Evolutionary conservation across 108 stramenopile genomes (phyloP), one percentile per base, ranked within the genome.

Genomic region (Cyclotella kingstonii): DNA sequence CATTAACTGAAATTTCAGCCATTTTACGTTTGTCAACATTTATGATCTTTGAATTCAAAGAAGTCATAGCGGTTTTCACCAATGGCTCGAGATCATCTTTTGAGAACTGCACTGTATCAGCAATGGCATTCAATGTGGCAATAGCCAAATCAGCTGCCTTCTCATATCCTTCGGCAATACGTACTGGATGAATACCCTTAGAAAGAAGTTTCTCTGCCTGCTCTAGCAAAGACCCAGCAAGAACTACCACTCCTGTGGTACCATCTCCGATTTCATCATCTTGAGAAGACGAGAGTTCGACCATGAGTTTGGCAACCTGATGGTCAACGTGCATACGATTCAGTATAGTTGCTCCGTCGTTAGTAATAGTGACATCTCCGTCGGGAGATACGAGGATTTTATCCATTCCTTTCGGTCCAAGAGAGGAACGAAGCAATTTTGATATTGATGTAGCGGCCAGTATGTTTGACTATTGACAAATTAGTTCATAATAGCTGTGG

Each of bases 241-340:
- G 79, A 11, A 99, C 97, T 5, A 98, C 98, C 19, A 99, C 97
- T 7, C 97, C 97, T 4, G 99, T 99, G 42, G 99, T 99, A 18
- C 99, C 99, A 53, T 99, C 99, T 10, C 99, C 99, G 65, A 99
- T 98, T 83, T 99, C 99, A 60, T 98, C 94, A 78, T 99, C 99
- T 82, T 98, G 97, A 29, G 89, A 93, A 36, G 81, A 64, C 0
- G 91, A 86, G 12, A 99, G 83, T 81, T 98, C 99, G 19, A 99
- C 99, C 77, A 99, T 87, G 69, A 99, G 79, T 53, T 88, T 82
- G 47, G 97, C 97, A 12, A 98, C 96, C 70, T 93, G 93, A 57
- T 96, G 94, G 70, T 95, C 81, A 25, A 98, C 93, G 59, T 94
- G 86, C 94, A 98, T 92, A 57, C 94, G 91, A 45, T 86, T 65